Evolutionary conservation across 768 basidiomycete species (phyloP).

Genomic region (Tulasnella sp.): DNA sequence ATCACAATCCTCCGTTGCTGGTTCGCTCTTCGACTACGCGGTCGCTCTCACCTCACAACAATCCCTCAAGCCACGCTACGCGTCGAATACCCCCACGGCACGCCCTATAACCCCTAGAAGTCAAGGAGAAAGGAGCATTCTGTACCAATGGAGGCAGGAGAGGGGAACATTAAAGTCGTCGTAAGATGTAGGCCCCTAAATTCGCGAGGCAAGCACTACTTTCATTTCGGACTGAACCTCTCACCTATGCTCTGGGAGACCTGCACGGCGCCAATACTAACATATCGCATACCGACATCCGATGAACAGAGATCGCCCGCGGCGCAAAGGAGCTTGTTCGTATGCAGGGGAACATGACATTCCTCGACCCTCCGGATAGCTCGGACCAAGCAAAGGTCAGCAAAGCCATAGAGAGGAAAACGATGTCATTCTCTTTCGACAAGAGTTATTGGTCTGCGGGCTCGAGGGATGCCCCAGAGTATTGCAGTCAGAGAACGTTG

Average conservation of each 20-base stretch:
- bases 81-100: background rate
- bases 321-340: constrained; percentile 92
- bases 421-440: constrained; percentile 90
- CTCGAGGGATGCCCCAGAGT: constrained; percentile 78
- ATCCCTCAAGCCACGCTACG: background rate
- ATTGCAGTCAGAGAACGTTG: constrained; percentile 91
- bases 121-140: background rate
- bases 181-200: constrained; percentile 97
- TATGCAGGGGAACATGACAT: constrained; percentile 92
- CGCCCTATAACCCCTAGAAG: background rate
- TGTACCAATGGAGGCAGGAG: constrained; percentile 27
- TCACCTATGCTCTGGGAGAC: constrained; percentile 11
- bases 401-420: constrained; percentile 85
- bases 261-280: background rate
- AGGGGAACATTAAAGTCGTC: constrained; percentile 49
- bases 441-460: constrained; percentile 98
- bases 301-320: constrained; percentile 70
- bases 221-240: background rate
- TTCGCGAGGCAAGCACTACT: constrained; percentile 63
- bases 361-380: constrained; percentile 81
- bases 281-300: background rate
- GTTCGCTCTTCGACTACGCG: constrained; percentile 1
- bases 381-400: constrained; percentile 55
- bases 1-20: constrained; percentile 2
- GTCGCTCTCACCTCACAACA: background rate